A percentile compares a stretch with the other conserved stretches of the same genome.
Evolutionary conservation across 2,329 filamentous ascomycete genomes (phyloP).

Genomic region (Claviceps sp.): DNA sequence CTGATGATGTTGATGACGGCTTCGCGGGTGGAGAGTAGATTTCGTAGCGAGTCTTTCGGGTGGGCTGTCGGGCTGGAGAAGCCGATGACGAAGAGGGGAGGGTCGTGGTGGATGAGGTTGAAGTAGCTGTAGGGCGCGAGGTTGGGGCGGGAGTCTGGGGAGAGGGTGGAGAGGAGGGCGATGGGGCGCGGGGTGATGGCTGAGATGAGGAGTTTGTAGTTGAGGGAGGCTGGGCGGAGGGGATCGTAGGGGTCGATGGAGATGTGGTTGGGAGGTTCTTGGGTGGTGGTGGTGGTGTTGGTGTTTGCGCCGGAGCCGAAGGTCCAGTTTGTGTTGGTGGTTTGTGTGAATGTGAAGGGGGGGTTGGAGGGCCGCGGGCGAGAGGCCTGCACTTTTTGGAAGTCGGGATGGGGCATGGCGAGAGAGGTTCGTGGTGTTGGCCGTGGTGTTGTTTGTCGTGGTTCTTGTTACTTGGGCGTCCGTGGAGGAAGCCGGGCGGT

Average conservation of each 20-base stretch:
- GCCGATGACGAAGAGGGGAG: constrained; percentile 62
- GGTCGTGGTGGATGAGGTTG: constrained; percentile 72
- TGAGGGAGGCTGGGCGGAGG: constrained; percentile 53
- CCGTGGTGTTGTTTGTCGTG: constrained; percentile 9
- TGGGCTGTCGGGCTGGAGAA: constrained; percentile 29
- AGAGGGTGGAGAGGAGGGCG: constrained; percentile 43
- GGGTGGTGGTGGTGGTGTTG: constrained; percentile 7
- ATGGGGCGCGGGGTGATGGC: constrained; percentile 74
- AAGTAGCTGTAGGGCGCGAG: constrained; percentile 83
- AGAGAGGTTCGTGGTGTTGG: constrained; percentile 26
- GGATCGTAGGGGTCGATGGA: constrained; percentile 69
- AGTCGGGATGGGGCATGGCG: constrained; percentile 56
- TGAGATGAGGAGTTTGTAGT: constrained; percentile 88
- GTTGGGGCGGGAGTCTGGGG: constrained; percentile 53
- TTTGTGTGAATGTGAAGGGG: constrained; percentile 46
- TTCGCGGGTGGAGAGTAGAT: constrained; percentile 58
- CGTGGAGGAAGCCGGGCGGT: too few species aligned
- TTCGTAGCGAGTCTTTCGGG: constrained; percentile 69
- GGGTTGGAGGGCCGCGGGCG: constrained; percentile 46
- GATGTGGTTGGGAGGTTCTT: constrained; percentile 35
- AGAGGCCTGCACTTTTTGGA: constrained; percentile 55
- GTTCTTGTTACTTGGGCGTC: too few species aligned
- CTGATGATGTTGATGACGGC: constrained; percentile 80
- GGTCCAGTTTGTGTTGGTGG: constrained; percentile 51
- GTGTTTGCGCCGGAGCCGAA: constrained; percentile 52